Evolutionary conservation across 495 filamentous ascomycete species (phyloP).

Genomic region (Emericellopsis terricola): DNA sequence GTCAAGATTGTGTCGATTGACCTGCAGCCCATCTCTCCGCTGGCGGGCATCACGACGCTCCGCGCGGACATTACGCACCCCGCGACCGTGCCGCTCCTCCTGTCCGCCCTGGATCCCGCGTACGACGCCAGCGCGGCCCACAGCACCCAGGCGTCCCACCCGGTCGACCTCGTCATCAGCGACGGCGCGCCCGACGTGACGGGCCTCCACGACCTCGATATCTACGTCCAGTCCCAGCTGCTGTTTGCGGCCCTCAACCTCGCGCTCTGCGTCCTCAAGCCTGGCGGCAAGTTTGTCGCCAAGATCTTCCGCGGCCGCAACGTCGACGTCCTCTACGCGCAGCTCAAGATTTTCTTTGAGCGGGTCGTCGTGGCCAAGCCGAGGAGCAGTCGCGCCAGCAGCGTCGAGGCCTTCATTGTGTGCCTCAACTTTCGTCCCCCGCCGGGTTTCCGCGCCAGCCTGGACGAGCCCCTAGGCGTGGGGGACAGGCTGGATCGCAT

Average conservation of each 20-base stretch:
- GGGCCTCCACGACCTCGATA: slow-evolving; percentile 89
- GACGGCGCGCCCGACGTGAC: slow-evolving; percentile 96
- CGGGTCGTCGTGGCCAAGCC: slow-evolving; percentile 84
- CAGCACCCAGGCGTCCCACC: slow-evolving; percentile 36
- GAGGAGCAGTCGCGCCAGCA: slow-evolving; percentile 78
- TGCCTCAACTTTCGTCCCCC: slow-evolving; percentile 69
- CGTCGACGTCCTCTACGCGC: slow-evolving; percentile 80
- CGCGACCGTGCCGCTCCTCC: slow-evolving; percentile 73
- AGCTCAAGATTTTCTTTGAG: slow-evolving; percentile 78
- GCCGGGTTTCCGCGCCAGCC: slow-evolving; percentile 41
- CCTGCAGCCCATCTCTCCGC: slow-evolving; percentile 82
- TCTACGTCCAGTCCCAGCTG: slow-evolving; percentile 91
- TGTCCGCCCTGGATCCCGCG: slow-evolving; percentile 66
- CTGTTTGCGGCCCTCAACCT: slow-evolving; percentile 88
- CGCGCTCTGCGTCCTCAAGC: slow-evolving; percentile 73
- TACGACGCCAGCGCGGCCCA: slow-evolving; percentile 26
- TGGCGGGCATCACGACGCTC: slow-evolving; percentile 79
- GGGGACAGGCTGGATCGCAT: slow-evolving; percentile 30
- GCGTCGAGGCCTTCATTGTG: slow-evolving; percentile 89
- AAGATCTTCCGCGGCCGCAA: slow-evolving; percentile 94
- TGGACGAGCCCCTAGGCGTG: slow-evolving; percentile 47
- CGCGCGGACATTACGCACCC: slow-evolving; percentile 96
- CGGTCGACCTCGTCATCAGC: slow-evolving; percentile 80
- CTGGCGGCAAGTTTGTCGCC: slow-evolving; percentile 89
- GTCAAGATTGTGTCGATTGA: slow-evolving; percentile 94